Evolutionary conservation across 2,329 filamentous ascomycete species (phyloP).

Genomic region (Aspergillus aculeatus): DNA sequence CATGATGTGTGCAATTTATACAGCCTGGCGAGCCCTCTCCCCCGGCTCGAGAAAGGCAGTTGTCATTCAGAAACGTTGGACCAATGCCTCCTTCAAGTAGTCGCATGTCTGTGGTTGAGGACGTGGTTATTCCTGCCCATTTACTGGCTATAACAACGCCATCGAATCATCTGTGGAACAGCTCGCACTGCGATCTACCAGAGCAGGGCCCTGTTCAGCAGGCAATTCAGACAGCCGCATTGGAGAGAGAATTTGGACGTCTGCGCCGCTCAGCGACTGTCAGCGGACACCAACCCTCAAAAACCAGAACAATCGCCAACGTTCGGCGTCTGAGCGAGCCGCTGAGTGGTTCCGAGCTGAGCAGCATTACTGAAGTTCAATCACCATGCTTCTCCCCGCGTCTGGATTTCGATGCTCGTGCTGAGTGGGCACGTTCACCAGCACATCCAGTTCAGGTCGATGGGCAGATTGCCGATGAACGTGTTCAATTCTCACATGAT

Average conservation of each 20-base stretch:
- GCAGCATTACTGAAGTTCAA: neutral
- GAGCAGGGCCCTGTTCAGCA: neutral
- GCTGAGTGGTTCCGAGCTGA: neutral
- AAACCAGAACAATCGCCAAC: neutral
- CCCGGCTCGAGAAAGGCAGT: too few relatives aligned
- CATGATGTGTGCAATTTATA: too few relatives aligned
- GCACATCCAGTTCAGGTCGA: neutral
- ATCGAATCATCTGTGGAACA: neutral
- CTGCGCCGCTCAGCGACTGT: conserved; percentile 3
- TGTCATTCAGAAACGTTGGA: too few relatives aligned
- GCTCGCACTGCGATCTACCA: neutral
- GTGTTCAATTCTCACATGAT: neutral
- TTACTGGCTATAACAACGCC: neutral
- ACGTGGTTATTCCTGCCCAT: conserved; percentile 6
- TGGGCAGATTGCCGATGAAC: neutral
- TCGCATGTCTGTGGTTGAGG: conserved; percentile 1
- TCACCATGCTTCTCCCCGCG: neutral
- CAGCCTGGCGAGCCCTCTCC: too few relatives aligned
- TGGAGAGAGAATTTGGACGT: neutral
- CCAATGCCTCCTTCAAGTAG: neutral
- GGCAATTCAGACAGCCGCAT: neutral
- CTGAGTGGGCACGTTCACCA: neutral
- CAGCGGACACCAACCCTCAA: neutral
- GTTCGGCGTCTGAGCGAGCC: neutral
- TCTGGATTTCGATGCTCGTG: too few relatives aligned